A percentile compares a stretch with the other conserved stretches of the same genome.
Conservation (phyloP, 139 green algal genomes). For the Chlorella sp. region DNA sequence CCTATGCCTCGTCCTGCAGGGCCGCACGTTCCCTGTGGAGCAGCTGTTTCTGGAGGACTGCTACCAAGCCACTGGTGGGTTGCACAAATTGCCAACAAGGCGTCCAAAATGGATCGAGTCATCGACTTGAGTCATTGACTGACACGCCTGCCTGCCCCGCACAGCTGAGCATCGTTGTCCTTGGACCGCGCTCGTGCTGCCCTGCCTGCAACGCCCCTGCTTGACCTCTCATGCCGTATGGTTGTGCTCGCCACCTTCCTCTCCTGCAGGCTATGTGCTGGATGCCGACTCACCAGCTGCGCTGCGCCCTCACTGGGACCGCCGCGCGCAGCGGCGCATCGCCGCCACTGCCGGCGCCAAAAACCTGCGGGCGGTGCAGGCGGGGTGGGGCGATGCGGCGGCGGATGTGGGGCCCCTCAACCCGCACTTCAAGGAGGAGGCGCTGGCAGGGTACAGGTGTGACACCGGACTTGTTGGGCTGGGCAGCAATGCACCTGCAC, state of each 20-base stretch:
- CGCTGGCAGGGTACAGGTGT: constrained; percentile 54
- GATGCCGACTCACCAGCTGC: constrained; percentile 65
- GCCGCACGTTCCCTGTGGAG: constrained; percentile 93
- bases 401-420: constrained; percentile 66
- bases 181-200: too few species aligned
- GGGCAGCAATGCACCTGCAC: too few species aligned
- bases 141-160: too few species aligned
- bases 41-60: constrained; percentile 91
- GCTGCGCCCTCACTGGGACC: constrained; percentile 36
- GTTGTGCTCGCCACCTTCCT: too few species aligned
- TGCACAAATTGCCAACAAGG: too few species aligned
- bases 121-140: too few species aligned
- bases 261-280: constrained; percentile 49
- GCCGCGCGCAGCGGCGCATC: constrained; percentile 15
- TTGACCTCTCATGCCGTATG: too few species aligned
- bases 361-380: constrained; percentile 35
- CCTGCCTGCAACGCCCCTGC: too few species aligned
- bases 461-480: too few species aligned
- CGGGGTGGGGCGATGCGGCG: constrained; percentile 85
- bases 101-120: too few species aligned
- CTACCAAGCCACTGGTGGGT: constrained; percentile 67
- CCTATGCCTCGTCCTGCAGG: constrained; percentile 38
- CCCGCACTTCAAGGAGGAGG: constrained; percentile 71
- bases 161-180: too few species aligned
- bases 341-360: constrained; percentile 24